A percentile compares a stretch with the other conserved stretches of the same genome.
These are phyloP conservation scores for Alternaria consortialis DNA, from an alignment of 2,329 filamentous ascomycete species.

Conservation along the genomic window DNA sequence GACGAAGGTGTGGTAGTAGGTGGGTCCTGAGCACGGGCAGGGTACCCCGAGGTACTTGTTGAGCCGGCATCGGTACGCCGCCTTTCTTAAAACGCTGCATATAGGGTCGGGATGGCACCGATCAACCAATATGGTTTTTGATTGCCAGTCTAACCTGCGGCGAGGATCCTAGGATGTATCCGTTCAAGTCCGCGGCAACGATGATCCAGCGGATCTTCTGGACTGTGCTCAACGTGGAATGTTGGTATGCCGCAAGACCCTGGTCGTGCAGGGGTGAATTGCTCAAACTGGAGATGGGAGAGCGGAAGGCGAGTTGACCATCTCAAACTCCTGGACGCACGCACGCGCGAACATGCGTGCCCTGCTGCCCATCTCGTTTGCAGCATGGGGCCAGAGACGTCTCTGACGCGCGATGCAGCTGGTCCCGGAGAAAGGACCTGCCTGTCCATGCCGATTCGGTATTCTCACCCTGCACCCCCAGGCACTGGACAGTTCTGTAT, in stretches of 20 bases:
- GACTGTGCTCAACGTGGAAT: conserved; percentile 50
- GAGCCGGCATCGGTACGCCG: conserved; percentile 45
- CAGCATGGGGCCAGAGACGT: conserved; percentile 44
- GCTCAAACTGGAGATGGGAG: conserved; percentile 40
- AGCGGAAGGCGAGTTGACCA: conserved; percentile 33
- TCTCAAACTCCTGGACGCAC: conserved; percentile 35
- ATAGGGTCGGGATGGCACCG: conserved; percentile 45
- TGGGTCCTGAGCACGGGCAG: conserved; percentile 34
- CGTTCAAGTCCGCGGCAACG: conserved; percentile 47
- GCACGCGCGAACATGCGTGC: conserved; percentile 35
- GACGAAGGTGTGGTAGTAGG: conserved; percentile 23
- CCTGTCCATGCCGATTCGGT: conserved; percentile 43
- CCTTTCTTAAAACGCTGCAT: conserved; percentile 33
- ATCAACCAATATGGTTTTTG: conserved; percentile 51
- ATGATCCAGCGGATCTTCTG: conserved; percentile 47
- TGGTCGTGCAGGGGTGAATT: conserved; percentile 34
- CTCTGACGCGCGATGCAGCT: conserved; percentile 49
- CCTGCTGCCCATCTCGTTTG: conserved; percentile 48
- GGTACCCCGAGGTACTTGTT: conserved; percentile 43
- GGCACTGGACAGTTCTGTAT: conserved; percentile 41
- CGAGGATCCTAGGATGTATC: conserved; percentile 44
- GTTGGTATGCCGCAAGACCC: conserved; percentile 41
- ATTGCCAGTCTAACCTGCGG: conserved; percentile 47
- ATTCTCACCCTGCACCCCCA: conserved; percentile 46
- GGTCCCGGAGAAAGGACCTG: conserved; percentile 43